Conservation (phyloP, 129 eudicot genomes). For the Centaurea solstitialis region DNA sequence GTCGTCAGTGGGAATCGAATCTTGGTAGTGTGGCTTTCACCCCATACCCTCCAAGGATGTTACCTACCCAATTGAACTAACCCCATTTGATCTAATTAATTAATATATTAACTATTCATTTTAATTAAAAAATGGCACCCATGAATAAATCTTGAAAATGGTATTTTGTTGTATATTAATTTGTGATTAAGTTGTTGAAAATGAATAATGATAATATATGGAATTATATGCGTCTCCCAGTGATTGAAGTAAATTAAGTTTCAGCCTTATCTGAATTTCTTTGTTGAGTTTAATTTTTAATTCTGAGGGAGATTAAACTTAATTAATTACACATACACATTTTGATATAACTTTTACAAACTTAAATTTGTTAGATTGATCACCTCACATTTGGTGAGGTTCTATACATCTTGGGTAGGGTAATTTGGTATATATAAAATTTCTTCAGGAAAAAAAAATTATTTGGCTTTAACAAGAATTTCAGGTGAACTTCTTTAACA, state of each 20-base stretch:
- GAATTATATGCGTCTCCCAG: slow-evolving; percentile 21
- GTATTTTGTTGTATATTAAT: too few species aligned
- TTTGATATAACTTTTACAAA: background rate
- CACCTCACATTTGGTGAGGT: too few species aligned
- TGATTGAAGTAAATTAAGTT: slow-evolving; percentile 28
- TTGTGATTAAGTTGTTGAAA: background rate
- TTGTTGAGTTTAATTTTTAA: slow-evolving; percentile 24
- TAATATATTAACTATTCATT: background rate
- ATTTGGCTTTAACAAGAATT: too few species aligned
- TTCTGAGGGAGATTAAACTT: slow-evolving; percentile 38
- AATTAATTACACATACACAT: background rate
- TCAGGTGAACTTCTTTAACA: too few species aligned
- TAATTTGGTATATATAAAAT: too few species aligned
- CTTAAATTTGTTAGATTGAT: background rate
- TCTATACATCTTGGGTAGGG: too few species aligned
- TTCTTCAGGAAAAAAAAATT: too few species aligned
- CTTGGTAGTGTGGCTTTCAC: too few species aligned
- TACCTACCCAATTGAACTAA: too few species aligned
- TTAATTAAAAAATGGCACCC: background rate
- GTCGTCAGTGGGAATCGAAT: too few species aligned
- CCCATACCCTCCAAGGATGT: too few species aligned
- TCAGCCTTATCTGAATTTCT: slow-evolving; percentile 46
- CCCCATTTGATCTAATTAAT: too few species aligned
- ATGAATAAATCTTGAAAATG: background rate
- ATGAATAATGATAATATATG: background rate